These are phyloP conservation scores for Zygoascus meyerae DNA, from an alignment of 1,139 yeast species.

Conservation along the genomic window DNA sequence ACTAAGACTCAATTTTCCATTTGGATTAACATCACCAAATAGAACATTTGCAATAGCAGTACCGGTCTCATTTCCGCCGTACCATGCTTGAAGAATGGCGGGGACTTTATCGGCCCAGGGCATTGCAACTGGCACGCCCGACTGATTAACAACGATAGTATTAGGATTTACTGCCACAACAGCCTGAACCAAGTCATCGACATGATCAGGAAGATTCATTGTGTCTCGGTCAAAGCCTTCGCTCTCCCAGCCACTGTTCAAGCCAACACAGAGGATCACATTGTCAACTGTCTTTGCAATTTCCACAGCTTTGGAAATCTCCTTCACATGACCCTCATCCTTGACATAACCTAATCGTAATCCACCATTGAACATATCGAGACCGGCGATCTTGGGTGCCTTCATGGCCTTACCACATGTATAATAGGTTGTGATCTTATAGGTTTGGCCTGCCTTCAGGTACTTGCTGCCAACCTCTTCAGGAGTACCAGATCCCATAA, in stretches of 20 bases:
- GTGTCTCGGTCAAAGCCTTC: constrained; percentile 47
- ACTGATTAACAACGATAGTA: constrained; percentile 51
- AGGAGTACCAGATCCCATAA: constrained; percentile 48
- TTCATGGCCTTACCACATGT: constrained; percentile 47
- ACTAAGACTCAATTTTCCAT: constrained; percentile 57
- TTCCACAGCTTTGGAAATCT: constrained; percentile 39
- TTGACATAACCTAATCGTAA: constrained; percentile 20
- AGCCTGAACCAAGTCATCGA: constrained; percentile 44
- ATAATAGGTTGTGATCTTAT: constrained; percentile 45
- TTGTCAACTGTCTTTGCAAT: constrained; percentile 45
- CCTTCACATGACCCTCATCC: constrained; percentile 23
- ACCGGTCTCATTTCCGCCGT: constrained; percentile 46
- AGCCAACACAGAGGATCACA: constrained; percentile 43
- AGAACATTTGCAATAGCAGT: constrained; percentile 51
- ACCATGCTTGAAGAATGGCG: constrained; percentile 49
- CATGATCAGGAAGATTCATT: constrained; percentile 45
- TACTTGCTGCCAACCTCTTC: constrained; percentile 40
- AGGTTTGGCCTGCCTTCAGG: constrained; percentile 41
- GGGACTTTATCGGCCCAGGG: constrained; percentile 49
- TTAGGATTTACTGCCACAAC: constrained; percentile 46
- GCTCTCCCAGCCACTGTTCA: constrained; percentile 46
- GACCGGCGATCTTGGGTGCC: not conserved
- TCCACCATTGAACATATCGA: constrained; percentile 36
- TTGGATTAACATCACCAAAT: constrained; percentile 63
- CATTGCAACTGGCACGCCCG: constrained; percentile 58